phyloP scores from a whole-genome alignment of 306 rosid genomes.

The Quercus bicolor region DNA sequence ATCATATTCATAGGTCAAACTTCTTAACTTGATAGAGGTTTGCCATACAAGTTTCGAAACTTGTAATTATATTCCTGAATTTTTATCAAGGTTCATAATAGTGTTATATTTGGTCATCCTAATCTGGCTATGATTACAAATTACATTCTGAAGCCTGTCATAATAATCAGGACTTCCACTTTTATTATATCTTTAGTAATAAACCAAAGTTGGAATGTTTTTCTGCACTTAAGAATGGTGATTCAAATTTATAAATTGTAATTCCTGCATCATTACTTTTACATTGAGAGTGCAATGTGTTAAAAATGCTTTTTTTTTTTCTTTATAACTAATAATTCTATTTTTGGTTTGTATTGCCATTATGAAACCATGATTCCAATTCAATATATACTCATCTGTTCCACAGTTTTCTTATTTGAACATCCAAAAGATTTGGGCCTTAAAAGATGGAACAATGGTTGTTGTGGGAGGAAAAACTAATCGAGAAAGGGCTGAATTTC shows the following conservation, averaged over 20 bases:
- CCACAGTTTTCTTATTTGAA: constrained; percentile 18
- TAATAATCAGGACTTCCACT: background rate
- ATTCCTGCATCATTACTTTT: too few species aligned
- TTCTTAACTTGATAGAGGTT: background rate
- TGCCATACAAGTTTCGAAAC: background rate
- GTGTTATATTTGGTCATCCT: background rate
- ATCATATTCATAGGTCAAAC: constrained; percentile 77
- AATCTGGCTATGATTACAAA: background rate
- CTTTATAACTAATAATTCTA: background rate
- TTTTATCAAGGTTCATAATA: background rate
- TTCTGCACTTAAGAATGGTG: background rate
- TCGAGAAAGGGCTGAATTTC: constrained; percentile 77
- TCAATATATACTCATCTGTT: background rate
- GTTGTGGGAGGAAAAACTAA: constrained; percentile 82
- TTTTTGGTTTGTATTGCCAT: background rate
- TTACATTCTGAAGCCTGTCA: background rate
- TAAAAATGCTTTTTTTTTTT: too few species aligned
- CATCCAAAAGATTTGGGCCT: constrained; percentile 73
- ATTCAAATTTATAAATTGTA: too few species aligned
- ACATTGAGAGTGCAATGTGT: too few species aligned
- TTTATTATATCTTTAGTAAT: too few species aligned
- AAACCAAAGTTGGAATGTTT: background rate
- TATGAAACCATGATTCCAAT: background rate
- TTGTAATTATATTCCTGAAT: constrained; percentile 1
- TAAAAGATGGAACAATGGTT: constrained; percentile 86